A percentile compares a stretch with the other conserved stretches of the same genome.
These are phyloP conservation scores for Ophiostoma quercus DNA, from an alignment of 2,329 filamentous ascomycete species.

Conservation along the genomic window DNA sequence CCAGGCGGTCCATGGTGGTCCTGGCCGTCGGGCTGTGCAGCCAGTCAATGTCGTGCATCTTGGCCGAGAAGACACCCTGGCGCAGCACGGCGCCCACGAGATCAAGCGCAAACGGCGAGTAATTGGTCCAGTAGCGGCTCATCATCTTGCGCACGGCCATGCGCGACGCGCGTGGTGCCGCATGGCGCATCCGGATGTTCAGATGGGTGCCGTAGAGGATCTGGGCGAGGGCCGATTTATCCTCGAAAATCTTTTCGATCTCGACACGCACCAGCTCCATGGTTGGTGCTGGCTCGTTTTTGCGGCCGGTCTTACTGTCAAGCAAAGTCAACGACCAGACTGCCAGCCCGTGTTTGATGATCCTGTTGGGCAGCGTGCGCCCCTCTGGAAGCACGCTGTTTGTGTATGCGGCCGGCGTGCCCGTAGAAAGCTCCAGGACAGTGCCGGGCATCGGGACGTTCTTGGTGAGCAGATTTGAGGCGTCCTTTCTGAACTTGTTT, in stretches of 20 bases:
- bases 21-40: constrained; percentile 62
- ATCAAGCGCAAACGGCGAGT: constrained; percentile 59
- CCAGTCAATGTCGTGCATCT: constrained; percentile 74
- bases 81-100: constrained; percentile 60
- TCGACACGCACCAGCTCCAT: constrained; percentile 49
- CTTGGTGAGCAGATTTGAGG: constrained; percentile 42
- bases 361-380: constrained; percentile 51
- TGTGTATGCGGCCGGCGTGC: constrained; percentile 46
- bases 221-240: constrained; percentile 36
- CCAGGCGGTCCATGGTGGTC: constrained; percentile 59
- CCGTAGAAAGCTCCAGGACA: constrained; percentile 50
- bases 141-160: constrained; percentile 61
- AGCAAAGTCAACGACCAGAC: constrained; percentile 35
- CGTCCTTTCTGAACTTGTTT: constrained; percentile 56
- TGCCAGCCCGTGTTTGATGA: not conserved
- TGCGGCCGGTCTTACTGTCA: constrained; percentile 19
- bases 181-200: not conserved
- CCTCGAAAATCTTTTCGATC: constrained; percentile 44
- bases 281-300: constrained; percentile 32
- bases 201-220: constrained; percentile 34
- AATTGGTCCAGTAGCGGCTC: constrained; percentile 64
- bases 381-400: constrained; percentile 28
- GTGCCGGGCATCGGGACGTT: constrained; percentile 62
- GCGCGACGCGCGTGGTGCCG: constrained; percentile 31
- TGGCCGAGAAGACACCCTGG: constrained; percentile 61